These are phyloP conservation scores for Tolypocladium paradoxum DNA, from an alignment of 2,329 filamentous ascomycete genomes.

Conservation along the genomic window DNA sequence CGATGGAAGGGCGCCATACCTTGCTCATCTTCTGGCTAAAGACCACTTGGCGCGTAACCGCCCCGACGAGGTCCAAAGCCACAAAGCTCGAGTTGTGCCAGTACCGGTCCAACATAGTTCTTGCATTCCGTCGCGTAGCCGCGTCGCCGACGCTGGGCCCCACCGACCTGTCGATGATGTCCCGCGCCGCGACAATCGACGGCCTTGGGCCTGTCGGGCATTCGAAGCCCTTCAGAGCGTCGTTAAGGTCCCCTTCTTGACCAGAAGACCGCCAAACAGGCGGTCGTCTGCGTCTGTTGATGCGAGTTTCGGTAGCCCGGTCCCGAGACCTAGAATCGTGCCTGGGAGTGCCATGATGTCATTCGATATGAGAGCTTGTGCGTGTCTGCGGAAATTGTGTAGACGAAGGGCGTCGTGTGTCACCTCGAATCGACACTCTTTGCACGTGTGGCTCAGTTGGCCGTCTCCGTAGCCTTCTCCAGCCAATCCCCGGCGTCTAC, in stretches of 20 bases:
- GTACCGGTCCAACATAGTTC: no score
- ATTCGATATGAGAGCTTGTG: constrained; percentile 33
- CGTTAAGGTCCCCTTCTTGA: neutral
- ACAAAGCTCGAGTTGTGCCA: constrained; percentile 26
- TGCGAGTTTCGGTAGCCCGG: constrained; percentile 20
- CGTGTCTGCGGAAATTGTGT: constrained; percentile 46
- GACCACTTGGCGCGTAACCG: constrained; percentile 31
- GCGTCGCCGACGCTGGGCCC: no score
- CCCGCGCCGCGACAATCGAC: constrained; percentile 19
- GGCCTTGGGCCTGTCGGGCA: neutral
- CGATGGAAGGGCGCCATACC: no score
- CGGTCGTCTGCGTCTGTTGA: neutral
- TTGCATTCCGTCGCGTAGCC: no score
- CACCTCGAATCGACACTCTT: constrained; percentile 31
- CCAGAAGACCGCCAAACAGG: neutral
- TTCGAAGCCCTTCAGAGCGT: constrained; percentile 10
- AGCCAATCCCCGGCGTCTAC: constrained; percentile 10
- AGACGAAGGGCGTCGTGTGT: constrained; percentile 46
- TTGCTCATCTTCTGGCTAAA: no score
- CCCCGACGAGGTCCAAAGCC: constrained; percentile 26
- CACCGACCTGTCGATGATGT: no score
- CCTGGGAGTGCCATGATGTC: constrained; percentile 43
- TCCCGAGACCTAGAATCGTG: constrained; percentile 39
- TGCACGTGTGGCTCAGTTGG: constrained; percentile 35
- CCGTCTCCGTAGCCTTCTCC: constrained; percentile 42